Conservation (phyloP, 371 early-diverging fungal species). For the Mortierella sp. region DNA sequence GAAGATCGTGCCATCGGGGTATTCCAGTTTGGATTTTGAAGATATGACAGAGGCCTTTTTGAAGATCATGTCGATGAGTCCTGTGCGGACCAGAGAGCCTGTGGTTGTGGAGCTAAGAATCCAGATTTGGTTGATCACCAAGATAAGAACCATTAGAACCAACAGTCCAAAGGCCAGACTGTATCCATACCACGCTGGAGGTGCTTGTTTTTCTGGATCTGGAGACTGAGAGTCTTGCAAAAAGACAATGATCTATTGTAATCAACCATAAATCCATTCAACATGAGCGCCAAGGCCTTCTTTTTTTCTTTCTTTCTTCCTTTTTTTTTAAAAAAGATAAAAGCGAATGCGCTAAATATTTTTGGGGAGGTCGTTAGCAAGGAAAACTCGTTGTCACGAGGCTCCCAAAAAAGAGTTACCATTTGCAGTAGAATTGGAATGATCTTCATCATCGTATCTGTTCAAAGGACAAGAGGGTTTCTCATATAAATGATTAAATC, state of each 20-base stretch:
- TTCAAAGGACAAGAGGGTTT: neutral
- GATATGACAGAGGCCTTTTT: conserved; percentile 58
- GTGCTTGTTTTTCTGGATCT: conserved; percentile 16
- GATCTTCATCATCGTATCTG: neutral
- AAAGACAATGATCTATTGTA: conserved; percentile 28
- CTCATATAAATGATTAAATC: neutral
- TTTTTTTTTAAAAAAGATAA: too few relatives aligned
- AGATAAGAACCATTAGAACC: conserved; percentile 15
- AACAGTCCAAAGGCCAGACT: conserved; percentile 25
- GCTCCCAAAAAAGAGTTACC: too few relatives aligned
- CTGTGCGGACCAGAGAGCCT: conserved; percentile 57
- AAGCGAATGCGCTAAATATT: too few relatives aligned
- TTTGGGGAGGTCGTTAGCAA: too few relatives aligned
- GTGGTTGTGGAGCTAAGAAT: conserved; percentile 16
- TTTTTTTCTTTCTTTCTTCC: too few relatives aligned
- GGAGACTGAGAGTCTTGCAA: conserved; percentile 19
- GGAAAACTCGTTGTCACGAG: too few relatives aligned
- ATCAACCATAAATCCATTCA: too few relatives aligned
- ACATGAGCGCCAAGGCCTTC: too few relatives aligned
- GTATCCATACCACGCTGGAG: conserved; percentile 38
- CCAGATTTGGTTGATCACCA: conserved; percentile 23
- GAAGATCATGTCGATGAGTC: conserved; percentile 66
- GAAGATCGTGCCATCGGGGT: conserved; percentile 72
- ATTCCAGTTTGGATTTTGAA: conserved; percentile 39
- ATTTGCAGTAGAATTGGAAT: neutral